Conservation (phyloP, 192 early-diverging fungal species). For the Coemansia sp. region DNA sequence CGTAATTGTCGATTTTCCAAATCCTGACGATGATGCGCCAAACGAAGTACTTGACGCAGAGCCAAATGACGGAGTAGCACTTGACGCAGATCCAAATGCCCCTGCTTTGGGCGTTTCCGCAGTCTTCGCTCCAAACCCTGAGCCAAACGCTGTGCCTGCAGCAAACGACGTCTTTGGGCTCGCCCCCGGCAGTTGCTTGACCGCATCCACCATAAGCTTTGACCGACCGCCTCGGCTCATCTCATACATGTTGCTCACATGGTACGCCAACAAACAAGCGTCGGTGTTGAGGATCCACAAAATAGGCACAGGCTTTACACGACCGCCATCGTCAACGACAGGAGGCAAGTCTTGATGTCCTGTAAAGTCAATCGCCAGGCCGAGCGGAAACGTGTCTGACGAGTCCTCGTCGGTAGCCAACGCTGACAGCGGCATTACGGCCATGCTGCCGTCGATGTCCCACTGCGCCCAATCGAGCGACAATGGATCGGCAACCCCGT, state of each 20-base stretch:
- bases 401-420: conserved; percentile 43
- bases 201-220: conserved; percentile 39
- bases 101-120: neutral
- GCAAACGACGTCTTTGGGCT: conserved; percentile 22
- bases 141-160: conserved; percentile 11
- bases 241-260: conserved; percentile 60
- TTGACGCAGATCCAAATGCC: conserved; percentile 11
- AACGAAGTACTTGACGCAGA: neutral
- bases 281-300: conserved; percentile 70
- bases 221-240: conserved; percentile 45
- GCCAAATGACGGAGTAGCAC: conserved; percentile 13
- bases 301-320: conserved; percentile 64
- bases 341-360: conserved; percentile 57
- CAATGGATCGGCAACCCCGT: conserved; percentile 20
- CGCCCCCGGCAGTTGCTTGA: conserved; percentile 18
- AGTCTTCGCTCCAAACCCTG: conserved; percentile 6
- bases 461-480: conserved; percentile 65
- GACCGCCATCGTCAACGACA: conserved; percentile 54
- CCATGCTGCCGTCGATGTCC: conserved; percentile 62
- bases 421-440: conserved; percentile 61
- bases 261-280: conserved; percentile 65
- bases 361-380: conserved; percentile 75
- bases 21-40: conserved; percentile 9
- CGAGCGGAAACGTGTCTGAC: conserved; percentile 65
- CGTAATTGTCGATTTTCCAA: conserved; percentile 22